phyloP scores from a whole-genome alignment of 495 filamentous ascomycete species.

The Choiromyces venosus region DNA sequence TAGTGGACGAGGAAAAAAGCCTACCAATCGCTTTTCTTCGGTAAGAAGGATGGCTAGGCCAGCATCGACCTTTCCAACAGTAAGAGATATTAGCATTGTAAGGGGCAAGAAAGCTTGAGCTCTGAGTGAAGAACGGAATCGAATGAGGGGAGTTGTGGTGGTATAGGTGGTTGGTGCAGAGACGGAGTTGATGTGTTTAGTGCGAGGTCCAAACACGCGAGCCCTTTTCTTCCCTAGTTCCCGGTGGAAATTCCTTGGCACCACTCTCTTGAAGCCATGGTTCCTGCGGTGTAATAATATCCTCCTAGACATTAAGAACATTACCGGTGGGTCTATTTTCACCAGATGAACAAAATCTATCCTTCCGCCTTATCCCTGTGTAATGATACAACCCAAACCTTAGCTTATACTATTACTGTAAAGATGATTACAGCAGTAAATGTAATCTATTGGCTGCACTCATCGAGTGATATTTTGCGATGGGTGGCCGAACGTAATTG shows the following conservation, averaged over 20 bases:
- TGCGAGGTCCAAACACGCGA: background rate
- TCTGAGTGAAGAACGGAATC: background rate
- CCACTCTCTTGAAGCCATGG: background rate
- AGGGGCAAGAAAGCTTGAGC: background rate
- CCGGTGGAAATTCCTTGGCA: background rate
- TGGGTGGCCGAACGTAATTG: background rate
- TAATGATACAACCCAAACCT: background rate
- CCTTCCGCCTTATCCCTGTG: background rate
- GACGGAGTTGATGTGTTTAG: background rate
- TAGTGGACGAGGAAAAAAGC: slow-evolving; percentile 37
- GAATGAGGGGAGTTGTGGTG: slow-evolving; percentile 6
- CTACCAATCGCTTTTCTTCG: slow-evolving; percentile 91
- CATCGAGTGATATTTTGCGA: background rate
- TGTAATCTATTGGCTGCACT: background rate
- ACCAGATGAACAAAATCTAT: background rate
- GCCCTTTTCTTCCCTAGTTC: background rate
- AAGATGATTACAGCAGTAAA: background rate
- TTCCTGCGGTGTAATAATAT: background rate
- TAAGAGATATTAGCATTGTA: slow-evolving; percentile 89
- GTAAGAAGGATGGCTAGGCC: slow-evolving; percentile 95
- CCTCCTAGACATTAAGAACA: background rate
- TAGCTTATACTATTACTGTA: background rate
- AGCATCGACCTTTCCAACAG: slow-evolving; percentile 98
- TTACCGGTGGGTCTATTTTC: background rate
- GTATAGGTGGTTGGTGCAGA: slow-evolving; percentile 11